A percentile compares a stretch with the other conserved stretches of the same genome.
Evolutionary conservation across 2,329 filamentous ascomycete genomes (phyloP).

Genomic region (Phaeomoniella chlamydospora): DNA sequence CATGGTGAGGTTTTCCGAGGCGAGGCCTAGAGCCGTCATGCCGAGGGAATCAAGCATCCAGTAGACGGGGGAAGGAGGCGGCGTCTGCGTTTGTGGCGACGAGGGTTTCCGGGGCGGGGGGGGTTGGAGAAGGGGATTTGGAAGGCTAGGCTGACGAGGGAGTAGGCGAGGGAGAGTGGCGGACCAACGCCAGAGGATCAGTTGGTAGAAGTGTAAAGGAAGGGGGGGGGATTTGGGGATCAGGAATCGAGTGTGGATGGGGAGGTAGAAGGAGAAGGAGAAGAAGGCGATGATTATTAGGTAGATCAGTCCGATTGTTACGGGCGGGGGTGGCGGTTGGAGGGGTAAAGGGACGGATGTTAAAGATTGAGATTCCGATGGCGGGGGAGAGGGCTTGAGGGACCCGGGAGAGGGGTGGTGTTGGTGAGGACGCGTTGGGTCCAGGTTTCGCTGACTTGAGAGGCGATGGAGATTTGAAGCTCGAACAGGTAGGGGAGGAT

Average conservation of each 20-base stretch:
- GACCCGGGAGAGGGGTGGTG: slow-evolving; percentile 22
- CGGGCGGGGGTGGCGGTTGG: slow-evolving; percentile 39
- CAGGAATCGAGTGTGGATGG: slow-evolving; percentile 46
- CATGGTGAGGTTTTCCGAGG: slow-evolving; percentile 52
- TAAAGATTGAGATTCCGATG: slow-evolving; percentile 40
- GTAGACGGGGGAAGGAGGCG: slow-evolving; percentile 45
- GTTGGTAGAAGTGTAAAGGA: slow-evolving; percentile 43
- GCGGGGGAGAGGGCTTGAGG: slow-evolving; percentile 42
- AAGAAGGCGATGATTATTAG: slow-evolving; percentile 55
- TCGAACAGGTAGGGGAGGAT: slow-evolving; percentile 35
- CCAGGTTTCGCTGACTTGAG: slow-evolving; percentile 32
- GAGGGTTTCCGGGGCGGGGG: slow-evolving; percentile 27
- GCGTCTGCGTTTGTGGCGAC: slow-evolving; percentile 34
- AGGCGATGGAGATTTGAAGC: slow-evolving; percentile 31
- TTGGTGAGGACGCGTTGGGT: slow-evolving; percentile 15
- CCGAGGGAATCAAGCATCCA: slow-evolving; percentile 50
- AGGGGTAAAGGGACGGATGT: slow-evolving; percentile 46
- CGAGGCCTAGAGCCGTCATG: slow-evolving; percentile 48
- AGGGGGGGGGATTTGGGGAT: slow-evolving; percentile 38
- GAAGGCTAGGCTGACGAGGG: slow-evolving; percentile 48
- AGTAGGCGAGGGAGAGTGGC: slow-evolving; percentile 51
- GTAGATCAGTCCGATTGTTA: slow-evolving; percentile 51
- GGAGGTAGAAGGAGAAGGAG: slow-evolving; percentile 50
- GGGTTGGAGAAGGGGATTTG: slow-evolving; percentile 44
- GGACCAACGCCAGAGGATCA: slow-evolving; percentile 42